These are phyloP conservation scores for Heterobasidion occidentale DNA, from an alignment of 1,284 basidiomycete species.

Conservation along the genomic window DNA sequence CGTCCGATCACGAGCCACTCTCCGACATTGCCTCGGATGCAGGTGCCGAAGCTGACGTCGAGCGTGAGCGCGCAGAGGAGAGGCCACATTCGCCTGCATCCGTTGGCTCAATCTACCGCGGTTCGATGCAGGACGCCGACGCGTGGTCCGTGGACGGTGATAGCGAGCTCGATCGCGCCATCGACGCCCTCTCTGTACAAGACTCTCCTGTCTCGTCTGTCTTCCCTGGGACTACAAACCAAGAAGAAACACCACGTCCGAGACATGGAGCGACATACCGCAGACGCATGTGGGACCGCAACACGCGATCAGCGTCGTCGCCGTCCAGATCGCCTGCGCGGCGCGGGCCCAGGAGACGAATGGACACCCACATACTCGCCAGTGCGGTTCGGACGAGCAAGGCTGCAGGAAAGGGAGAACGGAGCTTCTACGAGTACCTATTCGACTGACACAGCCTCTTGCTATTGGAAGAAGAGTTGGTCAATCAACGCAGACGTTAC, in stretches of 20 bases:
- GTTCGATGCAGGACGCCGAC: constrained; percentile 5
- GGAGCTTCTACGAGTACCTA: constrained; percentile 5
- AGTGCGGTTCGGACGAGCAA: background rate
- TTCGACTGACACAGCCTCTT: background rate
- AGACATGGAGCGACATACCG: background rate
- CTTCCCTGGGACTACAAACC: background rate
- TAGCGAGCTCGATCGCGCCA: constrained; percentile 6
- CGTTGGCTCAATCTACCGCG: constrained; percentile 12
- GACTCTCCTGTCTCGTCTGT: background rate
- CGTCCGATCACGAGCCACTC: constrained; percentile 18
- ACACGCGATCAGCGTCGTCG: constrained; percentile 3
- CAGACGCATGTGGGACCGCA: constrained; percentile 2
- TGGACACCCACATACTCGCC: background rate
- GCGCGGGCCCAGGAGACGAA: background rate
- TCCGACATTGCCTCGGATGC: constrained; percentile 21
- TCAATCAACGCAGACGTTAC: background rate
- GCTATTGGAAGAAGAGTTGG: background rate
- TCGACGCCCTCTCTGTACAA: constrained; percentile 3
- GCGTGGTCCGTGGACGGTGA: constrained; percentile 4
- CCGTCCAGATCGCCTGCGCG: constrained; percentile 5
- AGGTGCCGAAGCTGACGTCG: constrained; percentile 17
- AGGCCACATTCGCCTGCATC: constrained; percentile 1
- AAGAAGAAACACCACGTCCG: background rate
- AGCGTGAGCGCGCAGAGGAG: background rate
- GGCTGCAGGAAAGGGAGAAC: background rate